Evolutionary conservation across 345 rosid species (phyloP).

Genomic region (Eutrema yunnanense): DNA sequence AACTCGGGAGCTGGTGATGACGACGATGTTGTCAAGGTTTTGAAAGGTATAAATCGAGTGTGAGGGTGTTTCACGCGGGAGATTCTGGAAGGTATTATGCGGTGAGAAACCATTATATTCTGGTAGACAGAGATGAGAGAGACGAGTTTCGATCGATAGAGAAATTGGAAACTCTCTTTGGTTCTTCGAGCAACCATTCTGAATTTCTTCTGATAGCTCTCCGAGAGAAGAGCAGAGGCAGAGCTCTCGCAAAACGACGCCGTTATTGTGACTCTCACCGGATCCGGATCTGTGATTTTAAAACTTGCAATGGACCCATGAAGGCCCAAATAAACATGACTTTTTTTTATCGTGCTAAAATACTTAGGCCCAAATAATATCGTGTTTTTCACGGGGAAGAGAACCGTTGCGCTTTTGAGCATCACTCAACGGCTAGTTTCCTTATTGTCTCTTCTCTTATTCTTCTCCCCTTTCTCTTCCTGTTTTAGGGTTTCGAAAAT

Average conservation of each 20-base stretch:
- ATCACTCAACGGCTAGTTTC: constrained; percentile 25
- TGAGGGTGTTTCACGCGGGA: neutral
- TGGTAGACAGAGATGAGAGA: neutral
- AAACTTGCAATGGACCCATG: too few relatives aligned
- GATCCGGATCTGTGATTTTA: too few relatives aligned
- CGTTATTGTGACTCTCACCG: neutral
- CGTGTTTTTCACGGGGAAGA: constrained; percentile 4
- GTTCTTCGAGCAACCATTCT: neutral
- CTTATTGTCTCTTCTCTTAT: neutral
- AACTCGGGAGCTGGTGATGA: neutral
- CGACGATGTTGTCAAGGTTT: constrained; percentile 6
- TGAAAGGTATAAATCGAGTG: constrained; percentile 15
- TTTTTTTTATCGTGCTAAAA: too few relatives aligned
- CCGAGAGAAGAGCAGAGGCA: neutral
- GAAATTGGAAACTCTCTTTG: neutral
- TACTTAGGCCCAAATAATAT: too few relatives aligned
- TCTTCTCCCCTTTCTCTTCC: neutral
- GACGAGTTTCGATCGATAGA: neutral
- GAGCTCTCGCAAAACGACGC: neutral
- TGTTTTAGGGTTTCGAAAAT: neutral
- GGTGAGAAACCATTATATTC: constrained; percentile 1
- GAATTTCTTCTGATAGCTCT: neutral
- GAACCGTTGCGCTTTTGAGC: constrained; percentile 21
- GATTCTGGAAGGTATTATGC: neutral
- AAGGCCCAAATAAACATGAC: too few relatives aligned